Evolutionary conservation across 805 yeast species (phyloP), one percentile per base, ranked within the genome.

Genomic region (Grigorovia humatica): DNA sequence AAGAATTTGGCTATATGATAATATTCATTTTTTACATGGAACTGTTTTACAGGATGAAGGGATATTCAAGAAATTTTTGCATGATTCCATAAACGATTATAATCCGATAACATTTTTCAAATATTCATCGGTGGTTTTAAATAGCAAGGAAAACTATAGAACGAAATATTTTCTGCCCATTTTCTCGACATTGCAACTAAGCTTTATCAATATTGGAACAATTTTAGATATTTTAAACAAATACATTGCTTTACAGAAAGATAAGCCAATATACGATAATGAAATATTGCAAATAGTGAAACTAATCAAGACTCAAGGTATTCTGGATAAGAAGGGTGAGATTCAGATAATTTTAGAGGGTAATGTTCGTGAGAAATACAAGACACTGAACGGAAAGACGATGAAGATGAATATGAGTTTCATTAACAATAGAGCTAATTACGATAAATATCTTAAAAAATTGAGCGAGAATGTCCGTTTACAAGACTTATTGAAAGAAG

Each of bases 301-400:
- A 27, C 56, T 65, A 59, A 52, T 65, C 11, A 61, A 59, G 35
- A 59, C 53, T 15, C 58, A 61, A 47, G 63, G 65, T 42, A 42
- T 58, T 2, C n/a, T 62, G 15, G 19, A 41, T 23, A 27, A 41
- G 17, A 19, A 32, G 27, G 17, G 4, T 18, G 20, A 11, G 7
- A 27, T 12, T 11, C 6, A 8, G 43, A 20, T 38, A 41, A 20
- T 19, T 4, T 18, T 20, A 17, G 40, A 20, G 19, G 20, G 29
- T 35, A 9, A 41, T 51, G 13, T 15, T 13, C n/a, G 12, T 27
- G 27, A 12, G 9, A 18, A 32, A 4, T 46, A 38, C 42, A 35
- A 19, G 8, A n/a, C 43, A 12, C 9, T 30, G 1, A 9, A 30
- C 18, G 17, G 9, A 30, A 19, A n/a, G 8, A 15, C 35, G 17